phyloP scores from a whole-genome alignment of 108 stramenopile genomes.

The Schizochytrium sp. region DNA sequence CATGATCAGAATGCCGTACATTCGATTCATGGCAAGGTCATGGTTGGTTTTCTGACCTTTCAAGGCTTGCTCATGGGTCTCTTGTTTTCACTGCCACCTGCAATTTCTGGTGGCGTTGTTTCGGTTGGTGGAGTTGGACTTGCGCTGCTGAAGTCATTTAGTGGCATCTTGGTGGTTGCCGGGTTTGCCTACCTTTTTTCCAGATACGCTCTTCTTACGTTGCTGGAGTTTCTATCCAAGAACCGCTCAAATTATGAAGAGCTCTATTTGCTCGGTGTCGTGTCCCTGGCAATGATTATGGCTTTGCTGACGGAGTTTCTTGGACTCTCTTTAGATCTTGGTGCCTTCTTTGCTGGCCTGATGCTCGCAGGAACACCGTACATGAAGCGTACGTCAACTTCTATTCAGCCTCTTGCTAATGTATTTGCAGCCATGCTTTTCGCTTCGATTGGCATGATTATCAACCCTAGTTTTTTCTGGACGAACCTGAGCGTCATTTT shows the following conservation, averaged over 20 bases:
- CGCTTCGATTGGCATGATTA: conserved; percentile 63
- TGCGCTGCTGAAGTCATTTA: background rate
- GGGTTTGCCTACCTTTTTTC: conserved; percentile 9
- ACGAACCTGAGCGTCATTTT: background rate
- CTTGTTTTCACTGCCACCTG: conserved; percentile 62
- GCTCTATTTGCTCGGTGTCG: conserved; percentile 58
- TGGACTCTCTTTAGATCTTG: conserved; percentile 64
- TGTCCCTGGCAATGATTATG: conserved; percentile 53
- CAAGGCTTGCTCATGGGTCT: conserved; percentile 66
- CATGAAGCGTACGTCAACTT: background rate
- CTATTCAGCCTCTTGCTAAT: conserved; percentile 37
- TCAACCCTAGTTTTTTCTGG: conserved; percentile 59
- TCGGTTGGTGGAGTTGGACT: conserved; percentile 6
- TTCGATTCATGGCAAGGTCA: conserved; percentile 3
- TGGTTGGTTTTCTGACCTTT: conserved; percentile 58
- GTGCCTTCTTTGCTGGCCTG: conserved; percentile 65
- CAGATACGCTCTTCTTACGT: background rate
- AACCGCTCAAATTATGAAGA: conserved; percentile 30
- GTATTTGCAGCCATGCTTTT: conserved; percentile 63
- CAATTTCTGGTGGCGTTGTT: conserved; percentile 7
- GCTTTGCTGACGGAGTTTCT: conserved; percentile 50
- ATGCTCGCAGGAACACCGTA: conserved; percentile 58
- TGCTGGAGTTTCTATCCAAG: conserved; percentile 53
- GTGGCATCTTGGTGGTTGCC: conserved; percentile 28
- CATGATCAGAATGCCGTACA: background rate